Evolutionary conservation across 2,329 filamentous ascomycete species (phyloP), one percentile per base, ranked within the genome.

Genomic region (Paraconiothyrium brasiliense): DNA sequence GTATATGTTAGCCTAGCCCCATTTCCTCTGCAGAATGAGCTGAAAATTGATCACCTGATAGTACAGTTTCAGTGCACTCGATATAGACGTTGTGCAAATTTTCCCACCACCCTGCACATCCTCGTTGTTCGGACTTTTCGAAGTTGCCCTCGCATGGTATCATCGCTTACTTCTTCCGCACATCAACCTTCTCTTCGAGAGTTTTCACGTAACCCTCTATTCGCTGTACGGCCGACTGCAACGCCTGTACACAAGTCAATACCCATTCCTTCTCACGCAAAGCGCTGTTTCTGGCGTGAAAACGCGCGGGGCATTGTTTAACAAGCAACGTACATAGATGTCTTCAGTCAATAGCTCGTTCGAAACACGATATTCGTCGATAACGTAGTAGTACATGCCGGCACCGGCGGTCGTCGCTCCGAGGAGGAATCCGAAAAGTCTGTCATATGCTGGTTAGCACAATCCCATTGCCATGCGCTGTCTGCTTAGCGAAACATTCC

Each of bases 301-400:
- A n/a, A 20, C 43, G 20, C n/a, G 43, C 5, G n/a, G 11, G 43
- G 43, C 35, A 14, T 20, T 50, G 37, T 8, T 14, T 6, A 30
- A 32, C 41, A 60, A 59, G 50, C 57, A 58, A 90, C 92, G 80
- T 87, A 97, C 94, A 81, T 94, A 94, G 79, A 98, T 97, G 81
- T 98, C 94, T 82, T 97, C 93, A 63, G 90, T 94, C 81, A 98
- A 84, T 75, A 97, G 86, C 82, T 97, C 92, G 83, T 97, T 98
- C 70, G 93, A 92, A 47, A 93, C 85, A 82, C 93, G 93, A 84
- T 97, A 98, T 80, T 98, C 94, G 78, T 94, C 89, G 71, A 98
- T 83, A 68, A 97, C 87, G 80, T 98, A 98, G 79, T 92, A 93
- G 83, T 97, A 98, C 71, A 96, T 91, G 61, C 88, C 90, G 56